Conservation (phyloP, 805 yeast species). For the Torulaspora indica region DNA sequence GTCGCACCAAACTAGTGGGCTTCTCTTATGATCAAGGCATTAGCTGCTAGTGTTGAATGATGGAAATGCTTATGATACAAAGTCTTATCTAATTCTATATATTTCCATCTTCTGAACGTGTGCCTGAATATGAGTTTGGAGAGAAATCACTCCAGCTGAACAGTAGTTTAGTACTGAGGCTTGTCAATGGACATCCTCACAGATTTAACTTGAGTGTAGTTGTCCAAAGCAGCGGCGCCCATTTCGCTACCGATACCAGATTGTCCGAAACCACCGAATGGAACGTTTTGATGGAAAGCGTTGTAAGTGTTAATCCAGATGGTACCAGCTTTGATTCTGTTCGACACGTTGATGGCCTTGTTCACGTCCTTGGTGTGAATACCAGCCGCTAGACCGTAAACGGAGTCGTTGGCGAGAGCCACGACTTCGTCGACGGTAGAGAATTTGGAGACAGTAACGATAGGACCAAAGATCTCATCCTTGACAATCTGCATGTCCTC, state of each 20-base stretch:
- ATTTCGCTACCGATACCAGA: slow-evolving; percentile 90
- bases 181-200: slow-evolving; percentile 56
- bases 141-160: not conserved
- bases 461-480: slow-evolving; percentile 93
- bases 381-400: slow-evolving; percentile 85
- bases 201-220: slow-evolving; percentile 78
- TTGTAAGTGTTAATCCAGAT: slow-evolving; percentile 83
- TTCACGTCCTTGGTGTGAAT: slow-evolving; percentile 67
- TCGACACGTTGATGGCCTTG: slow-evolving; percentile 63
- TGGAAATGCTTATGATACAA: slow-evolving; percentile 4
- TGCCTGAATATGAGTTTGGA: slow-evolving; percentile 1
- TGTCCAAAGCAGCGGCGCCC: slow-evolving; percentile 79
- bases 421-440: slow-evolving; percentile 69
- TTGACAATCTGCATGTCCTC: slow-evolving; percentile 69
- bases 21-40: no score
- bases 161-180: slow-evolving; percentile 6
- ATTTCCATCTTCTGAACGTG: not conserved
- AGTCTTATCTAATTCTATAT: not conserved
- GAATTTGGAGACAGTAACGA: slow-evolving; percentile 71
- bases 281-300: slow-evolving; percentile 78
- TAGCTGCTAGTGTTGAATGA: not conserved
- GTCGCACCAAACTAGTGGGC: no score
- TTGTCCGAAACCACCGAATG: slow-evolving; percentile 87
- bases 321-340: slow-evolving; percentile 69
- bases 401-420: slow-evolving; percentile 66